Evolutionary conservation across 345 rosid genomes (phyloP), one percentile per base, ranked within the genome.

Genomic region (Kernera saxatilis): DNA sequence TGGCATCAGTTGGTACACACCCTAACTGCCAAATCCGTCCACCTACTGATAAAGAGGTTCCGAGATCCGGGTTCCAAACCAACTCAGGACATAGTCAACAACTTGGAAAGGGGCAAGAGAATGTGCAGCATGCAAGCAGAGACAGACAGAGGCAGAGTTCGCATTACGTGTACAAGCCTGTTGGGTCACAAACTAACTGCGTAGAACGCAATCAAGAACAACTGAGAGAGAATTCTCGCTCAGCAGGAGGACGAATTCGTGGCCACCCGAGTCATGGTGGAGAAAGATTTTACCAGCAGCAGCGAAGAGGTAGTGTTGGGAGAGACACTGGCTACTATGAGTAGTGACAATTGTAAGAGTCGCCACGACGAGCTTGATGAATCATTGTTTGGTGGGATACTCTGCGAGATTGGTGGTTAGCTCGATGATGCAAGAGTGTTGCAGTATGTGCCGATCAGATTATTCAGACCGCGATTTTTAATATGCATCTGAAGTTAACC

Each of bases 161-260:
- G 2, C 85, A 84, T 67, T 88, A 72, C 1, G 89, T 85, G 72
- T 91, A 85, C 77, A 90, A 85, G 73, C 94, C 89, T n/a, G 85
- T 86, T 74, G 85, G 84, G 54, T 71, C 73, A 22, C 67, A 75
- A 41, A 71, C 59, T 51, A 70, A 39, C 22, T 71, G 55, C 63
- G 78, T 64, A 75, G 45, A 76, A 41, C 70, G 69, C 41, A 72
- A 69, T 60, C 45, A 41, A 26, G 93, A 83, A 71, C 80, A 81
- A 56, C 25, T 54, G 22, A 81, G 75, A 78, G 90, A 82, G 72
- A 79, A 73, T 57, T 80, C 78, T 60, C 85, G 76, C 62, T 77
- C 73, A 67, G 64, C 80, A 1, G 82, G 79, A 75, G 51, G 62
- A 72, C 44, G n/a, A 77, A 80, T 50, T 23, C 84, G 18, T 73